phyloP scores from a whole-genome alignment of 2,329 filamentous ascomycete species.

The Fusarium veterinarium region DNA sequence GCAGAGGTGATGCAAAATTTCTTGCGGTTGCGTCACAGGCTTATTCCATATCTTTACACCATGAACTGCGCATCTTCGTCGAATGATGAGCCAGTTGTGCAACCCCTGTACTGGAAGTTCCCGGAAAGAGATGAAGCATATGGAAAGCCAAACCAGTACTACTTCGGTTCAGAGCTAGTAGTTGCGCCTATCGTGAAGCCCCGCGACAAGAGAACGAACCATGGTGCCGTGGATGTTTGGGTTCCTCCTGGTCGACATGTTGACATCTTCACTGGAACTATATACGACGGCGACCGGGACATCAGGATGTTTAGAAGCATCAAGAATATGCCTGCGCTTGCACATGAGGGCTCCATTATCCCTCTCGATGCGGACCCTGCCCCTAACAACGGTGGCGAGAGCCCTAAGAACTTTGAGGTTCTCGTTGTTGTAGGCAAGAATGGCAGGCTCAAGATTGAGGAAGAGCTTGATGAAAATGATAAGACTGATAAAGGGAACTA shows the following conservation, averaged over 20 bases:
- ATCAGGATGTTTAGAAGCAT: slow-evolving; percentile 64
- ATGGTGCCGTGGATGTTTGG: slow-evolving; percentile 65
- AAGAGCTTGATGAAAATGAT: slow-evolving; percentile 51
- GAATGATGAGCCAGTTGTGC: slow-evolving; percentile 62
- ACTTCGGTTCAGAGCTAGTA: slow-evolving; percentile 67
- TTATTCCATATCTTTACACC: slow-evolving; percentile 71
- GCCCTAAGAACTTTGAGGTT: slow-evolving; percentile 61
- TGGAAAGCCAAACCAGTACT: slow-evolving; percentile 66
- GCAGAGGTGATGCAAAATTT: slow-evolving; percentile 60
- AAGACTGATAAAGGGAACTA: neutral
- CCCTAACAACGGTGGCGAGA: slow-evolving; percentile 60
- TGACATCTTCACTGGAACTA: slow-evolving; percentile 67
- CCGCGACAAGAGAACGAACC: slow-evolving; percentile 57
- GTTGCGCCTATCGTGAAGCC: slow-evolving; percentile 67
- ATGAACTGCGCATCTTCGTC: slow-evolving; percentile 62
- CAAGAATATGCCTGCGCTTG: slow-evolving; percentile 63
- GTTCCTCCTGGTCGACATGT: slow-evolving; percentile 65
- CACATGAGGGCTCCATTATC: slow-evolving; percentile 67
- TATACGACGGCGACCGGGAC: slow-evolving; percentile 68
- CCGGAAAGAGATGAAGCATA: slow-evolving; percentile 66
- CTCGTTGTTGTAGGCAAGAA: slow-evolving; percentile 60
- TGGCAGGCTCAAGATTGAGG: slow-evolving; percentile 60
- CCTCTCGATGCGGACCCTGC: slow-evolving; percentile 60
- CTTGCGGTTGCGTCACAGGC: slow-evolving; percentile 65
- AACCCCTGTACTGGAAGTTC: slow-evolving; percentile 73